phyloP scores from a whole-genome alignment of 371 early-diverging fungal genomes.

The Cokeromyces recurvatus region DNA sequence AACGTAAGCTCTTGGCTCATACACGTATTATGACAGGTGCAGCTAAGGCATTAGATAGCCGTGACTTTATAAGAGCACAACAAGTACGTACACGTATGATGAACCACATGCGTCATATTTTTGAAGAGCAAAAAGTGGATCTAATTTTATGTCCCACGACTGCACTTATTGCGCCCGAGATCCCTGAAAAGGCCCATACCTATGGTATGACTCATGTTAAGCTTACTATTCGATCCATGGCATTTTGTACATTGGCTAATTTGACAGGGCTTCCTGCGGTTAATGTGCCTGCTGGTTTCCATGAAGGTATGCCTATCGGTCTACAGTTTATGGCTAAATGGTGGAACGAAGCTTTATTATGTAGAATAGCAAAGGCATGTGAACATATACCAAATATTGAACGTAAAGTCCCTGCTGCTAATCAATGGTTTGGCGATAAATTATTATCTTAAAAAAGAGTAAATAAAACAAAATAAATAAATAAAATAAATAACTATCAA shows the following conservation, averaged over 20 bases:
- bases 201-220: slow-evolving; percentile 56
- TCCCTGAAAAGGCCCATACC: slow-evolving; percentile 38
- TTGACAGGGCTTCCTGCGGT: slow-evolving; percentile 70
- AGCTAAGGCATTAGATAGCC: slow-evolving; percentile 10
- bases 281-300: slow-evolving; percentile 58
- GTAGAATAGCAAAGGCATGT: slow-evolving; percentile 52
- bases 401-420: slow-evolving; percentile 13
- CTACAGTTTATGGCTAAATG: slow-evolving; percentile 69
- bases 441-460: too few relatives aligned
- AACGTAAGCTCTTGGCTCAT: slow-evolving; percentile 21
- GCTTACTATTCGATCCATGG: slow-evolving; percentile 48
- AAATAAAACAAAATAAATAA: too few relatives aligned
- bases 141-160: slow-evolving; percentile 57
- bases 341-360: slow-evolving; percentile 63
- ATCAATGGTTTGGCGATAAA: slow-evolving; percentile 9
- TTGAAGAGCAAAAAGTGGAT: slow-evolving; percentile 41
- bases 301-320: slow-evolving; percentile 60
- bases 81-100: slow-evolving; percentile 59
- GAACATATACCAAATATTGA: slow-evolving; percentile 36
- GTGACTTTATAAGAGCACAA: slow-evolving; percentile 55
- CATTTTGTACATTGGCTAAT: slow-evolving; percentile 59
- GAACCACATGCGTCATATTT: slow-evolving; percentile 43
- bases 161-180: slow-evolving; percentile 54
- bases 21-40: slow-evolving; percentile 31
- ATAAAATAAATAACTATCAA: too few relatives aligned